phyloP scores from a whole-genome alignment of 306 rosid genomes.

The Psophocarpus tetragonolobus region DNA sequence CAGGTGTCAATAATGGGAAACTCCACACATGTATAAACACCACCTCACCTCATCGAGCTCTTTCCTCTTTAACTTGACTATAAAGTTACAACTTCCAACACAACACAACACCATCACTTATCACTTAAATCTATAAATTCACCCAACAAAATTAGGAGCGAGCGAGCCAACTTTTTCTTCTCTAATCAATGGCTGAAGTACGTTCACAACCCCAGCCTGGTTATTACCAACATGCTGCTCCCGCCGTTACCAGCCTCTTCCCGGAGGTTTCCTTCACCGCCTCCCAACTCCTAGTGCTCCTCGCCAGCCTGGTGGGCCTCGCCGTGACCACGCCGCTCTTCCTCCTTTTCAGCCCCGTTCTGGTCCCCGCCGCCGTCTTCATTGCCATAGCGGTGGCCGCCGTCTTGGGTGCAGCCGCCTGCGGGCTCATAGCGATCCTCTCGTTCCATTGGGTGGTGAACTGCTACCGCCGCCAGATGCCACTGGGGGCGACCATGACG shows the following conservation, averaged over 20 bases:
- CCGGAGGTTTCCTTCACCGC: constrained; percentile 40
- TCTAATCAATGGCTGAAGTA: constrained; percentile 55
- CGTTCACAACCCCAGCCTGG: constrained; percentile 61
- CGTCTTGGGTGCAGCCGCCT: constrained; percentile 56
- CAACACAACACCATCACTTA: too few species aligned
- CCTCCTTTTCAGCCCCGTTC: constrained; percentile 72
- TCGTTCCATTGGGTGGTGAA: constrained; percentile 68
- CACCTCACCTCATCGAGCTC: not conserved
- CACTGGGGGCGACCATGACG: constrained; percentile 31
- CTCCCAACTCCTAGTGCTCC: constrained; percentile 43
- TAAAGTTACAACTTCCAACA: too few species aligned
- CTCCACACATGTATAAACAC: constrained; percentile 44
- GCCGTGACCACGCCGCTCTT: constrained; percentile 58
- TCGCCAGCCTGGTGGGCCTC: constrained; percentile 57
- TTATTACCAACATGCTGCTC: too few species aligned
- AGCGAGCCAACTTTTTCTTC: too few species aligned
- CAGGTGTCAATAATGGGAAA: constrained; percentile 61
- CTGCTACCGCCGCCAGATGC: constrained; percentile 39
- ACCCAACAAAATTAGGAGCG: too few species aligned
- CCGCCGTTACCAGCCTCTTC: not conserved
- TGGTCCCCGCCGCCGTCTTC: constrained; percentile 61
- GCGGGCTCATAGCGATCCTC: constrained; percentile 60
- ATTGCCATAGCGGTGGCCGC: constrained; percentile 55
- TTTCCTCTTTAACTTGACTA: not conserved
- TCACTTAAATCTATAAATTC: not conserved